Percentiles rank a stretch among this genome's conserved stretches.
Conservation (phyloP, 2,329 filamentous ascomycete genomes). For the Ophioceras dolichostomum region DNA sequence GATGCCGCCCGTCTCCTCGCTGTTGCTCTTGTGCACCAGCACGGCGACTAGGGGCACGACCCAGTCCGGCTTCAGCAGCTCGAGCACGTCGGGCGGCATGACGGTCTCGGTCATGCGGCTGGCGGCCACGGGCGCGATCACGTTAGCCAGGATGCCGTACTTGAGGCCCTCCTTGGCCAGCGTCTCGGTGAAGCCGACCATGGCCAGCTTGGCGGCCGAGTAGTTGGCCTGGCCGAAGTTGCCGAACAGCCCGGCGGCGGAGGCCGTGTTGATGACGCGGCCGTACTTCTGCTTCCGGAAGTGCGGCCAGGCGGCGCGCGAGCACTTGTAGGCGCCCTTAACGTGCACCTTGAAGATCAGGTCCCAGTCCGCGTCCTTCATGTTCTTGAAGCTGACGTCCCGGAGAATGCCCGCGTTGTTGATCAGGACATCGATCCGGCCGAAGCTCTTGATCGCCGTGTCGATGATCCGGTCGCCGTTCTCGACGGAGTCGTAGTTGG, state of each 20-base stretch:
- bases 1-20: slow-evolving; percentile 71
- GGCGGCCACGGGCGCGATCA: slow-evolving; percentile 89
- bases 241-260: slow-evolving; percentile 90
- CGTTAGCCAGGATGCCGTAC: slow-evolving; percentile 95
- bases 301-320: slow-evolving; percentile 88
- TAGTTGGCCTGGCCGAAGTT: slow-evolving; percentile 96
- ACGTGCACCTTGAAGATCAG: slow-evolving; percentile 88
- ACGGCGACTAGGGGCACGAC: slow-evolving; percentile 86
- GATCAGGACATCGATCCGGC: slow-evolving; percentile 86
- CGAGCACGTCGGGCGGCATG: slow-evolving; percentile 87
- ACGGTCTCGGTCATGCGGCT: slow-evolving; percentile 92
- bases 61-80: slow-evolving; percentile 83
- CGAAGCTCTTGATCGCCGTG: slow-evolving; percentile 67
- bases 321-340: slow-evolving; percentile 88
- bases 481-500: slow-evolving; percentile 94
- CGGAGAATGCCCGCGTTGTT: slow-evolving; percentile 97
- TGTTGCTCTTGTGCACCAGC: slow-evolving; percentile 77
- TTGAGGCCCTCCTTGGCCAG: slow-evolving; percentile 94
- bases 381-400: slow-evolving; percentile 97
- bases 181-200: slow-evolving; percentile 96
- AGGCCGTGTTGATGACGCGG: slow-evolving; percentile 90
- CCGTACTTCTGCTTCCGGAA: slow-evolving; percentile 99
- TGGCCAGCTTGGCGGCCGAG: slow-evolving; percentile 87
- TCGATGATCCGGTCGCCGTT: slow-evolving; percentile 91
- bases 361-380: slow-evolving; percentile 96